These are phyloP conservation scores for Cyathus striatus DNA, from an alignment of 768 basidiomycete genomes.

Conservation along the genomic window DNA sequence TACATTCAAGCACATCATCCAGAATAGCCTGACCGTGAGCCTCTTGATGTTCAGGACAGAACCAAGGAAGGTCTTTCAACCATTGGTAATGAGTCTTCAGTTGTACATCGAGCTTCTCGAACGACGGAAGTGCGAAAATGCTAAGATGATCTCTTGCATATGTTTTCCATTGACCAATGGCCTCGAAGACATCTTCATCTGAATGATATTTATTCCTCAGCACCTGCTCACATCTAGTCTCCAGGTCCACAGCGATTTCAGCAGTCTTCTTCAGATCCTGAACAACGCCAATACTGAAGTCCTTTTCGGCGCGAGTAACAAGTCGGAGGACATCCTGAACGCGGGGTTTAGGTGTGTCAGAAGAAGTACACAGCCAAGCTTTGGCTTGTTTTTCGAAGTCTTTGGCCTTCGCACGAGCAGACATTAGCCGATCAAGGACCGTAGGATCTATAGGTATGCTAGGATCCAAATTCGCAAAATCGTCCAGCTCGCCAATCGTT, in stretches of 20 bases:
- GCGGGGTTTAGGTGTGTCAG: slow-evolving; percentile 51
- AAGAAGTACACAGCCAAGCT: slow-evolving; percentile 60
- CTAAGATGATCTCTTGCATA: slow-evolving; percentile 68
- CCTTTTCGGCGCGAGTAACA: slow-evolving; percentile 67
- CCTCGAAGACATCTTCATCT: slow-evolving; percentile 65
- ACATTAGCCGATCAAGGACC: slow-evolving; percentile 61
- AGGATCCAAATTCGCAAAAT: slow-evolving; percentile 60
- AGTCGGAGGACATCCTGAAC: slow-evolving; percentile 67
- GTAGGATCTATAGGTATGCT: slow-evolving; percentile 67
- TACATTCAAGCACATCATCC: slow-evolving; percentile 71
- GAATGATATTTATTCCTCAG: slow-evolving; percentile 55
- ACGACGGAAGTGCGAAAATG: slow-evolving; percentile 69
- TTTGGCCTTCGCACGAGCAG: slow-evolving; percentile 61
- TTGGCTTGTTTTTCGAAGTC: slow-evolving; percentile 79
- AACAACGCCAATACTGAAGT: slow-evolving; percentile 67
- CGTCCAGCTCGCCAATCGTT: slow-evolving; percentile 72
- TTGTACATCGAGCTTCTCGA: slow-evolving; percentile 69
- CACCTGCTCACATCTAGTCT: slow-evolving; percentile 70
- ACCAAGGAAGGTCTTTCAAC: slow-evolving; percentile 78
- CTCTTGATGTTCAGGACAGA: slow-evolving; percentile 59
- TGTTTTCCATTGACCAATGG: slow-evolving; percentile 67
- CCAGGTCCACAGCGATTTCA: slow-evolving; percentile 74
- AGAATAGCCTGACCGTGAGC: slow-evolving; percentile 62
- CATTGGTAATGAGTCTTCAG: slow-evolving; percentile 64
- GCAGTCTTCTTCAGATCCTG: slow-evolving; percentile 63